Evolutionary conservation across 108 stramenopile genomes (phyloP).

Genomic region (Schizochytrium sp.): DNA sequence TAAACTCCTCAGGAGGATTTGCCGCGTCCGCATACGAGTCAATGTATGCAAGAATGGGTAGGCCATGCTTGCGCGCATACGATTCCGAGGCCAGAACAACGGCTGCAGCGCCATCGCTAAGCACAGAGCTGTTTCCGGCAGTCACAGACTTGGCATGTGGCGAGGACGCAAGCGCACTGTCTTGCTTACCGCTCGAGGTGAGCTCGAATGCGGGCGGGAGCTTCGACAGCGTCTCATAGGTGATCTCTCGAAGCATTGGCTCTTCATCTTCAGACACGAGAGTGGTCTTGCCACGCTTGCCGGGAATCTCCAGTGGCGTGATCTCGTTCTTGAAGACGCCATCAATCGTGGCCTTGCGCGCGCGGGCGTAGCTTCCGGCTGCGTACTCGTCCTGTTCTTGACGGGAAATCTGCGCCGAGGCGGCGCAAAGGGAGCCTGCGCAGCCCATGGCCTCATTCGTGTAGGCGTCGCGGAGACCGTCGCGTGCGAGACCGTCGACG

Average conservation of each 20-base stretch:
- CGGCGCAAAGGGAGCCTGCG: conserved; percentile 84
- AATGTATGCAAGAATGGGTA: conserved; percentile 69
- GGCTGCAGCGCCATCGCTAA: conserved; percentile 92
- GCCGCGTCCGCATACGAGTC: conserved; percentile 73
- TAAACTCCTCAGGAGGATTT: conserved; percentile 78
- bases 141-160: conserved; percentile 57
- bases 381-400: conserved; percentile 88
- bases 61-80: conserved; percentile 52
- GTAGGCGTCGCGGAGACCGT: conserved; percentile 91
- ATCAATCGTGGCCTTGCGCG: conserved; percentile 53
- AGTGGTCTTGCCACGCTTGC: conserved; percentile 38
- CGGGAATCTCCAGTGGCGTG: conserved; percentile 45
- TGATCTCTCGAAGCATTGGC: conserved; percentile 60
- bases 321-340: conserved; percentile 71
- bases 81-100: conserved; percentile 71
- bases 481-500: conserved; percentile 73
- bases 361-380: conserved; percentile 65
- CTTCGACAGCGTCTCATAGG: conserved; percentile 60
- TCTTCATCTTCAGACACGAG: conserved; percentile 71
- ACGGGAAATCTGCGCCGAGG: conserved; percentile 56
- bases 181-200: conserved; percentile 36
- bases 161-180: conserved; percentile 49
- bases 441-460: conserved; percentile 93
- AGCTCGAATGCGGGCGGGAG: conserved; percentile 74
- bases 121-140: conserved; percentile 82